Base-by-base conservation (phyloP, 1,284 basidiomycete genomes). In the Fomitopsis betulina region DNA sequence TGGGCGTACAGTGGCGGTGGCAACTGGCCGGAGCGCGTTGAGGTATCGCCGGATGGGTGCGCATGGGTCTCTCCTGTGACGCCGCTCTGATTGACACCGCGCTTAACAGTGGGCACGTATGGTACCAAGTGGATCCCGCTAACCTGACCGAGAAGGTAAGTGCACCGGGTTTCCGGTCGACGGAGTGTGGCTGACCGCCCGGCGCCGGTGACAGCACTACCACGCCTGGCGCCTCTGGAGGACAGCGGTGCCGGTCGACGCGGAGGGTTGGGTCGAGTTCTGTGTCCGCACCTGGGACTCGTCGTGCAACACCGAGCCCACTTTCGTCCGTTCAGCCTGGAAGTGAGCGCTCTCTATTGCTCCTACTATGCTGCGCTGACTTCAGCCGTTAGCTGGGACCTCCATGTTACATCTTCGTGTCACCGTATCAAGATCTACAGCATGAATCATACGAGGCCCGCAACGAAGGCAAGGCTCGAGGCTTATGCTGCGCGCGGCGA, bases 251-350 rank as follows among this genome's bases (percentile, higher is more conserved):
- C 81, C 81, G 2, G 77, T 83, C 50, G 79, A 82, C 49, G 80
- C 81, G 2, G 80, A 84, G 63, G 81, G 82, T 6, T 83, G 81
- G 81, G 73, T 82, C 38, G 81, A 83, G 60, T 79, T 83, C 68
- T 81, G 79, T 60, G 81, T 80, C n/a, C 77, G 81, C 43, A 78
- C 78, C 0, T 84, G 82, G 82, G 81, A 83, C 63, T 80, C 80
- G 17, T 79, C 79, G 8, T 81, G 80, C 68, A 83, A 84, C 63
- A 83, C 81, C 4, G 78, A 83, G 63, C 82, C 82, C 21, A 83
- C 82, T 1, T 81, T 76, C 60, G 78, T 83, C 9, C 77, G 79
- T 35, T 82, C 79, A 17, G 77, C 79, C 5, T 82, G 79, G 80
- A 82, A 82, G 81, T 82, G 62, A 59, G 79, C 68, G 10, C 21